Base-by-base conservation (phyloP, 2,329 filamentous ascomycete genomes). In the Diaporthe aspalathi region DNA sequence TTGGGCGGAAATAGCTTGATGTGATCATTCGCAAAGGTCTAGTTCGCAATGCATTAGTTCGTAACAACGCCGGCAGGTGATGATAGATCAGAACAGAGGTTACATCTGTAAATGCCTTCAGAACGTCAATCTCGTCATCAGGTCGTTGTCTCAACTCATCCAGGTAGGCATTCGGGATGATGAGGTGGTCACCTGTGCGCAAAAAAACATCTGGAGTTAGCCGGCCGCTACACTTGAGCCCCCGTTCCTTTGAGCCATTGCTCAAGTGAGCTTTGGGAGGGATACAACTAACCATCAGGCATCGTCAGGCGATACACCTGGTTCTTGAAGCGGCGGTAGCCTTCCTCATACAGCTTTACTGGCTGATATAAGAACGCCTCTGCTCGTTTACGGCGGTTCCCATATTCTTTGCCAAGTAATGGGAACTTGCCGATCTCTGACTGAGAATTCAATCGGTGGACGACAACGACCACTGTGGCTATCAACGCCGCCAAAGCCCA, bases 81-180 rank as follows among this genome's bases (percentile, higher is more conserved):
- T 1, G 1, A n/a, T 7, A 45, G 40, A 12, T 49, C 52, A 12
- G 16, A 5, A 27, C 1, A 27, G 38, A n/a, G n/a, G n/a, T n/a
- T 27, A 74, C 73, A 68, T 73, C 70, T 22, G 52, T 43, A 47
- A 74, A 63, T 8, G 76, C 73, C 43, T 75, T 76, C 12, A 74
- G 38, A n/a, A 78, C 76, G 68, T 76, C 74, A 11, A 80, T 72
- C n/a, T 77, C 70, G 27, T 78, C 74, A 29, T 80, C 79, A 14
- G 78, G 74, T 2, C 76, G 73, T 7, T 73, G 68, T 47, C 76
- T 74, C 24, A 80, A 71, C 74, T 80, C 79, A 35, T 78, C 75
- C 9, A 80, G 70, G 12, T 76, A 76, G 5, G 70, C 43, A 27
- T 72, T 73, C 0, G 79, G 79, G 3, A 80, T 56, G 0, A 80